These are phyloP conservation scores for Schrenkiella parvula DNA, from an alignment of 345 rosid species.

Conservation along the genomic window DNA sequence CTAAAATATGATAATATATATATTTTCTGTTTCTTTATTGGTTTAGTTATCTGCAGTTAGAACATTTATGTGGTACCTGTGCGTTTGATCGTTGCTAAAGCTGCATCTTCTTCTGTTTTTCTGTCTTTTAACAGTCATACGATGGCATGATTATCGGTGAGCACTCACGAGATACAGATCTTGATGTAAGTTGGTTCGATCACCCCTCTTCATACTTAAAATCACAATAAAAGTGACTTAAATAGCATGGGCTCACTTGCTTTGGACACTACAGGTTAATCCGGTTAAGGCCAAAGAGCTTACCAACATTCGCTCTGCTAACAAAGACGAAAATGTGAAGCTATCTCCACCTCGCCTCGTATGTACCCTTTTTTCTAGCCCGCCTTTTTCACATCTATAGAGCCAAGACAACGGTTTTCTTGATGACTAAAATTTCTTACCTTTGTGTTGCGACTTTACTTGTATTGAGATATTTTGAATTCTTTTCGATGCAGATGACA, in stretches of 20 bases:
- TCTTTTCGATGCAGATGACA: conserved; percentile 58
- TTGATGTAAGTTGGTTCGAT: conserved; percentile 62
- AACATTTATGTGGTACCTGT: background rate
- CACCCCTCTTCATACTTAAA: background rate
- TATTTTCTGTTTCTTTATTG: background rate
- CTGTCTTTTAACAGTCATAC: conserved; percentile 58
- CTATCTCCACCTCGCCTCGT: conserved; percentile 90
- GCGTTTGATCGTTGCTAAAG: conserved; percentile 7
- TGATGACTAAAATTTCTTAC: background rate
- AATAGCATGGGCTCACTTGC: conserved; percentile 23
- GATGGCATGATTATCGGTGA: conserved; percentile 99
- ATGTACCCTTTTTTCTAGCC: conserved; percentile 29
- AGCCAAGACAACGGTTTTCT: background rate
- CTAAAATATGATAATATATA: background rate
- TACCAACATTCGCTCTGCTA: conserved; percentile 69
- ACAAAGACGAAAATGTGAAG: conserved; percentile 86
- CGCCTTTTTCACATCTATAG: background rate
- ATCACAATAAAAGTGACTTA: background rate
- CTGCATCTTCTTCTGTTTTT: background rate
- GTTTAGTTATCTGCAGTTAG: background rate
- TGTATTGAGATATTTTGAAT: conserved; percentile 11
- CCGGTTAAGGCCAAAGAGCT: conserved; percentile 89
- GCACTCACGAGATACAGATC: conserved; percentile 93
- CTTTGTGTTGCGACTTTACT: background rate
- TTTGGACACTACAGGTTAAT: conserved; percentile 53